Base-by-base conservation (phyloP, 441 rosid genomes). In the Iberis amara region DNA sequence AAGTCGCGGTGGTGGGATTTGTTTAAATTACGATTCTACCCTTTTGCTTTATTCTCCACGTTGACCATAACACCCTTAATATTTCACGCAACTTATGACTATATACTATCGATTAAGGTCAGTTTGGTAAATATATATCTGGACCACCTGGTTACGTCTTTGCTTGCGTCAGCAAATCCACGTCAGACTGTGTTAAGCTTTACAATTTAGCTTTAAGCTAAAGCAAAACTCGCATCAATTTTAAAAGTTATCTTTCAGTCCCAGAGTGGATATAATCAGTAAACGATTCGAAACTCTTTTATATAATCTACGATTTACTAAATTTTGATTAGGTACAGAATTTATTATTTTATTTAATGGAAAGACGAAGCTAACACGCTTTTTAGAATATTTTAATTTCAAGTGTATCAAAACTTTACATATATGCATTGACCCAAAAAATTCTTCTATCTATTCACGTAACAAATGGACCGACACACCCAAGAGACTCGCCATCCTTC, bases 361-460 rank as follows among this genome's bases (percentile, higher is more conserved):
- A 24, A 47, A 31, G 8, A 39, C 12, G 23, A n/a, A 7, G 39
- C 10, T 8, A 50, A 57, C 54, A 57, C 59, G 53, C 50, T 57
- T 43, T 44, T 44, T 5, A 11, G 27, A 39, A 37, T 57, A 57
- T 43, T 37, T 41, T 24, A 31, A 57, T 65, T 30, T 45, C 54
- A 57, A 64, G 53, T 51, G 37, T 57, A 57, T 51, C 7, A 24
- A 33, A 39, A 52, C 35, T 59, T 58, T 58, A 52, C 39, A n/a
- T 45, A 6, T 37, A 39, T 59, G 60, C 57, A 59, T 58, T 65
- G 70, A 53, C 70, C 52, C 61, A 53, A 23, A 2, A 46, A 11
- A 39, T 57, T 37, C 30, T 7, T 44, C 40, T 6, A 3, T 37
- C 26, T 11, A 11, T 57, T 44, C 55, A 51, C 64, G 32, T 45